These are phyloP conservation scores for Xylaria longipes DNA, from an alignment of 495 filamentous ascomycete genomes.

Conservation along the genomic window DNA sequence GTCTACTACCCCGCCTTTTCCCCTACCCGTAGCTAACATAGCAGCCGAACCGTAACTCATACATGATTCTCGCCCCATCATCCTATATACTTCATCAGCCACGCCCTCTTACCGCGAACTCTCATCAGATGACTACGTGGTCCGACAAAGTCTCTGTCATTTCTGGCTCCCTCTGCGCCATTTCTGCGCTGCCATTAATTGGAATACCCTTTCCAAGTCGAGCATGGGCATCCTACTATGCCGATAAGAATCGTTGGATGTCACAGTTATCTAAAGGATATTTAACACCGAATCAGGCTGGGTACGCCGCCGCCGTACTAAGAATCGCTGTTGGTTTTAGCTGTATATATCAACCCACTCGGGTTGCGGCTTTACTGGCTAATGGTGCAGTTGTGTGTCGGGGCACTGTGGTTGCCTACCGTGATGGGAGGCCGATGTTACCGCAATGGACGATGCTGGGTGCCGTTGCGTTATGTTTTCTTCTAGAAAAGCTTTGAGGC, in stretches of 20 bases:
- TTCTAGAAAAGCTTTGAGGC: conserved; percentile 8
- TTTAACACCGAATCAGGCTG: conserved; percentile 29
- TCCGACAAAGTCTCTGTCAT: neutral
- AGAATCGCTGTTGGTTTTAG: conserved; percentile 27
- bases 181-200: conserved; percentile 29
- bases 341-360: conserved; percentile 31
- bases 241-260: conserved; percentile 31
- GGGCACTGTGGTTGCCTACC: conserved; percentile 25
- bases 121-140: neutral
- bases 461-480: conserved; percentile 16
- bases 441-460: conserved; percentile 30
- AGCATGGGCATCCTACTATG: conserved; percentile 28
- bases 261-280: conserved; percentile 14
- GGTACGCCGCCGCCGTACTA: conserved; percentile 20
- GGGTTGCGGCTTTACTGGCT: conserved; percentile 18
- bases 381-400: conserved; percentile 28
- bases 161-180: conserved; percentile 23
- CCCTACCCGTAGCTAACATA: no score
- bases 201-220: conserved; percentile 29
- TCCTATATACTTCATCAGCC: neutral
- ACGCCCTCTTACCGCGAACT: neutral
- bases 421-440: conserved; percentile 22
- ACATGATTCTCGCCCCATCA: neutral
- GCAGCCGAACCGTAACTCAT: no score
- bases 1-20: no score